These are phyloP conservation scores for Crinitomyces ghanaensis DNA, from an alignment of 805 yeast species.

Conservation along the genomic window DNA sequence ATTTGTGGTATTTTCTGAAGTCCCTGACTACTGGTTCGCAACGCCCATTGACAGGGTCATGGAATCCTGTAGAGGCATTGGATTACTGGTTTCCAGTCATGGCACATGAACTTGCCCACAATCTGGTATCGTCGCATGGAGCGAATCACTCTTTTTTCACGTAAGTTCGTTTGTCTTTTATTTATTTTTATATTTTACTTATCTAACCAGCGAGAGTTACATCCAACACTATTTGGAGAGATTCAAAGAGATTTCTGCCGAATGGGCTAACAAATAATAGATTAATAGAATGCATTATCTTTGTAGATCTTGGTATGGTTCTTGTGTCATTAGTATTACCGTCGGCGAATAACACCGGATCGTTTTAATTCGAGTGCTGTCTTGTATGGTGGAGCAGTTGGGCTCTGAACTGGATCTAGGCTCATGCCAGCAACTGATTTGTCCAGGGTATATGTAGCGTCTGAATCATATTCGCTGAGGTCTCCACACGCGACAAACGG, in stretches of 20 bases:
- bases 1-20: constrained; percentile 19
- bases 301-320: no score
- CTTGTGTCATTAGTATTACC: no score
- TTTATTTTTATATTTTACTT: no score
- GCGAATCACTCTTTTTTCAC: constrained; percentile 23
- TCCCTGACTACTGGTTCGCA: no score
- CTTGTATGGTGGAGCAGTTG: constrained; percentile 96
- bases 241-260: constrained; percentile 11
- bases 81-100: constrained; percentile 29
- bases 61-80: constrained; percentile 10
- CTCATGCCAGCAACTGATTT: constrained; percentile 32
- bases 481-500: constrained; percentile 97
- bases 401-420: constrained; percentile 86
- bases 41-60: constrained; percentile 4
- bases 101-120: constrained; percentile 33
- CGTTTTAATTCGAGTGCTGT: constrained; percentile 80
- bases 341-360: constrained; percentile 40
- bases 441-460: constrained; percentile 72
- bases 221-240: constrained; percentile 21
- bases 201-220: constrained; percentile 26
- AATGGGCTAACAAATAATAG: no score
- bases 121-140: constrained; percentile 26
- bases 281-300: no score
- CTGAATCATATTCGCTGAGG: constrained; percentile 77
- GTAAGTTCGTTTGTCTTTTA: no score